Conservation (phyloP, 1,139 yeast genomes). For the Debaryomycetaceae sp. region DNA sequence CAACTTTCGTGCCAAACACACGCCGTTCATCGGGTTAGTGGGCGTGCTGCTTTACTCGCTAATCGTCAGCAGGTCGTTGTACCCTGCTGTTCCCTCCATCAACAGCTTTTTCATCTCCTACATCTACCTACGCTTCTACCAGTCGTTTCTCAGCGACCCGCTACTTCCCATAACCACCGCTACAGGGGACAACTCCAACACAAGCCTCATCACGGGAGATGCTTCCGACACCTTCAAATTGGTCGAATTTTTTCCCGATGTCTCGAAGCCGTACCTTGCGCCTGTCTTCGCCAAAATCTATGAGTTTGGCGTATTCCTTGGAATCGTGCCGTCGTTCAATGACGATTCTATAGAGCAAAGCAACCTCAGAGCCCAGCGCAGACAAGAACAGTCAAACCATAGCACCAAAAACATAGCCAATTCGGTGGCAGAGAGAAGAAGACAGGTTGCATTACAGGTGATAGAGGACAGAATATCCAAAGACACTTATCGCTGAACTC, state of each 20-base stretch:
- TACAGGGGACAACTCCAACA: constrained; percentile 18
- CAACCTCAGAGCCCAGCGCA: constrained; percentile 64
- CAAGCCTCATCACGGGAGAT: constrained; percentile 59
- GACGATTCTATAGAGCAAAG: constrained; percentile 71
- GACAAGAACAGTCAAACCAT: constrained; percentile 43
- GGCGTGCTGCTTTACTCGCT: constrained; percentile 46
- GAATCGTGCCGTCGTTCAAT: constrained; percentile 63
- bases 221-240: constrained; percentile 88
- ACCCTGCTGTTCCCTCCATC: constrained; percentile 65
- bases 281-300: constrained; percentile 55
- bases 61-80: constrained; percentile 30
- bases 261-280: constrained; percentile 48
- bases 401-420: constrained; percentile 42
- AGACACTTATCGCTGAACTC: constrained; percentile 12
- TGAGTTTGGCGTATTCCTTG: constrained; percentile 50
- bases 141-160: constrained; percentile 40
- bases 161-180: constrained; percentile 36
- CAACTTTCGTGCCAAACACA: constrained; percentile 67
- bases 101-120: constrained; percentile 69
- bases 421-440: constrained; percentile 77
- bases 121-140: constrained; percentile 74
- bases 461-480: constrained; percentile 65
- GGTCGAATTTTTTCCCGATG: constrained; percentile 74
- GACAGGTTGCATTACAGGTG: constrained; percentile 81
- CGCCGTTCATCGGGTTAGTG: constrained; percentile 61